Evolutionary conservation across 148 eudicot species (phyloP).

Genomic region (Amaranthus cruentus): DNA sequence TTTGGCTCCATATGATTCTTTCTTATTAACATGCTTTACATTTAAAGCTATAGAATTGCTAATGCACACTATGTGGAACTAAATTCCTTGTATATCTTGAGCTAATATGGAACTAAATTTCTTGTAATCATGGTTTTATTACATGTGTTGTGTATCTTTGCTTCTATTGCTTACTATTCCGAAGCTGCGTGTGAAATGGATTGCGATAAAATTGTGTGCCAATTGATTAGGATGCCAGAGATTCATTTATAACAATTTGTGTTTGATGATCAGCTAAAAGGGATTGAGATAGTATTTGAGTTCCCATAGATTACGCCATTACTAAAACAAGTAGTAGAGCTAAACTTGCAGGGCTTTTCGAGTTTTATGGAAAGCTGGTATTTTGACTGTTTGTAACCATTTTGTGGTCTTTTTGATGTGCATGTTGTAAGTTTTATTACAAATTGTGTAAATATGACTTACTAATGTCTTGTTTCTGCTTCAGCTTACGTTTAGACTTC

Average conservation of each 20-base stretch:
- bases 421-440: background rate
- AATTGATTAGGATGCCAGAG: background rate
- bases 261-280: background rate
- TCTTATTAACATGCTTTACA: background rate
- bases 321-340: background rate
- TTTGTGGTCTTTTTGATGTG: background rate
- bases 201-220: no score
- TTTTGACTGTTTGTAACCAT: background rate
- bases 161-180: background rate
- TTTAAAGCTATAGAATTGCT: background rate
- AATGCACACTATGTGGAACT: background rate
- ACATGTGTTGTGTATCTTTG: background rate
- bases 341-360: background rate
- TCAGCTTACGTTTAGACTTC: background rate
- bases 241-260: background rate
- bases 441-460: background rate
- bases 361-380: background rate
- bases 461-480: background rate
- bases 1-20: no score
- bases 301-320: background rate
- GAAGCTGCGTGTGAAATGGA: no score
- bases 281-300: background rate
- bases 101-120: background rate
- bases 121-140: background rate
- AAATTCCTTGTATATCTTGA: background rate